Base-by-base conservation (phyloP, 2,329 filamentous ascomycete species). In the Penicillium palitans region DNA sequence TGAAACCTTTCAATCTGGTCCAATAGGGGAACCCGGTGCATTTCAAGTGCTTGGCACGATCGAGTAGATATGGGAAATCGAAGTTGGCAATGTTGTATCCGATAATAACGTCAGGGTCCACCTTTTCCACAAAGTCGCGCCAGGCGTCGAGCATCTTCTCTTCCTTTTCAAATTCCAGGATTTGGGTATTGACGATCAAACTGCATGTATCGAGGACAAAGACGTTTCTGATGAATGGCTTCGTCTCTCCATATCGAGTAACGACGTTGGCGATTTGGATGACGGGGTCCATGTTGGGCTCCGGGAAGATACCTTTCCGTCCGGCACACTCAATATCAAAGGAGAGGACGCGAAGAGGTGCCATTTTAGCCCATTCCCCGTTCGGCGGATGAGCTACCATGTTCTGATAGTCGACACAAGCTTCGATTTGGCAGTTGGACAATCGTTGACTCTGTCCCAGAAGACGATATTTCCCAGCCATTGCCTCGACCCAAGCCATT, bases 71-170 rank as follows among this genome's bases (percentile, higher is more conserved):
- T 0, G 93, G 93, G 64, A 99, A 98, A 80, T 99, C 95, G 76
- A 99, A 99, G 78, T 99, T 99, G 72, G 90, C 81, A 78, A 96
- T 99, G 75, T 99, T 99, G 87, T 99, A 99, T 46, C 95, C 95
- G 55, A 96, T 99, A 70, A 99, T 96, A 64, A 99, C 90, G 77
- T 99, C 95, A 0, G 95, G 93, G 66, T 99, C 95, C 1, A 95
- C 91, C 68, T 91, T 87, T 66, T 96, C 83, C 17, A 99, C 76
- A 64, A 99, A 99, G 59, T 96, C 84, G 69, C 90, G 88, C 95
- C 95, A 99, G 42, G 87, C 86, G 76, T 88, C 87, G n/a, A 99
- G 81, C 93, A 99, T 95, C 61, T 92, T 87, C 55, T 89, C 86
- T 73, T 99, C 95, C 44, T 84, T 83, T 19, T 89, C 81, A 65